These are phyloP conservation scores for Helianthus tuberosus DNA, from an alignment of 129 eudicot species.

Conservation along the genomic window DNA sequence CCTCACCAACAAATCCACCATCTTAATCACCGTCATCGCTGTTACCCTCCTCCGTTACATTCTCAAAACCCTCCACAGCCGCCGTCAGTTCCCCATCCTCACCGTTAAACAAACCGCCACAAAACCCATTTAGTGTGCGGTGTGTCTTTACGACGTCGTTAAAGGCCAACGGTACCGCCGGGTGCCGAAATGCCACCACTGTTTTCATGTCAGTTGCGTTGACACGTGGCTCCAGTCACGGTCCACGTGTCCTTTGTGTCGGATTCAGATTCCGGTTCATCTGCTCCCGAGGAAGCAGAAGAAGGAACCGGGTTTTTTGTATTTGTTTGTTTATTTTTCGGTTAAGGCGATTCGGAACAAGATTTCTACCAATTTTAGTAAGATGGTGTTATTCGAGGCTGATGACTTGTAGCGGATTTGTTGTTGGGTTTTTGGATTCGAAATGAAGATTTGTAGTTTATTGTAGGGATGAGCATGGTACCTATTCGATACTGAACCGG, in stretches of 20 bases:
- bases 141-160: slow-evolving; percentile 46
- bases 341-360: slow-evolving; percentile 32
- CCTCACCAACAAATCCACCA: slow-evolving; percentile 15
- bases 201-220: slow-evolving; percentile 50
- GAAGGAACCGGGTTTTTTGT: slow-evolving; percentile 21
- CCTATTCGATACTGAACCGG: too few relatives aligned
- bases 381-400: slow-evolving; percentile 26
- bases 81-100: slow-evolving; percentile 32
- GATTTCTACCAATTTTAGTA: slow-evolving; percentile 24
- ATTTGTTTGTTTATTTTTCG: slow-evolving; percentile 35
- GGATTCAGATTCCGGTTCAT: slow-evolving; percentile 38
- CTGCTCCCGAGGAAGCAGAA: slow-evolving; percentile 31
- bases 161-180: slow-evolving; percentile 45
- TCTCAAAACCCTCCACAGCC: slow-evolving; percentile 28
- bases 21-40: slow-evolving; percentile 16
- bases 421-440: too few relatives aligned
- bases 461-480: too few relatives aligned
- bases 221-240: slow-evolving; percentile 49
- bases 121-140: slow-evolving; percentile 31
- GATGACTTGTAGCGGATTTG: slow-evolving; percentile 4
- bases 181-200: slow-evolving; percentile 48
- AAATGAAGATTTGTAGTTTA: too few relatives aligned
- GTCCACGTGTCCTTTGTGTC: slow-evolving; percentile 61
- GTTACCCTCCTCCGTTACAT: slow-evolving; percentile 23
- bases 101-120: slow-evolving; percentile 21